Evolutionary conservation across 371 early-diverging fungal genomes (phyloP), one percentile per base, ranked within the genome.

Genomic region (Funneliformis caledonium): DNA sequence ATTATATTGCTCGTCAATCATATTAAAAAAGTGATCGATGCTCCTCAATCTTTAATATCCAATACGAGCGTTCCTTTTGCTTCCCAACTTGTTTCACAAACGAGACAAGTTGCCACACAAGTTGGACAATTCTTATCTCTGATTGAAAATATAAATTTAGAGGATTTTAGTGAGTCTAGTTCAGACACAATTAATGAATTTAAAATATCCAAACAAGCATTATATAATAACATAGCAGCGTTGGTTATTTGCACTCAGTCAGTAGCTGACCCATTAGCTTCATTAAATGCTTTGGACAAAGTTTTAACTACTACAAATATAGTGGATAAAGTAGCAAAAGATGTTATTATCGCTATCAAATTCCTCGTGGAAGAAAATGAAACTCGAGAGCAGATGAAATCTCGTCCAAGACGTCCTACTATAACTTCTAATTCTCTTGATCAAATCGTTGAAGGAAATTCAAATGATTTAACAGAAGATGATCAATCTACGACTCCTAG

Each of bases 171-270:
- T 84, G 79, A 86, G 73, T 78, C 83, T 82, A 76, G 83, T 79
- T 78, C 86, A 61, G 85, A 85, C 7, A 83, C 88, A 14, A 82
- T 88, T 16, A 87, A 90, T 48, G 89, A 91, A 22, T 93, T 91
- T 82, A 90, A 91, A 69, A 87, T 88, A 65, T 87, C 90, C 22
- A 92, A 94, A 77, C 91, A 93, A 76, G 81, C 87, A 9, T 82
- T 95, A 37, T 93, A 91, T 86, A 93, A 93, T 82, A 85, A 88
- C 14, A 87, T 94, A 43, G 92, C 93, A 0, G 85, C 88, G 22
- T 83, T 94, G 11, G 91, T 93, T 69, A 91, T 90, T 83, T 90
- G 90, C 8, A 90, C 91, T 9, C 92, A 92, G 64, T 83, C 86
- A 16, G 87, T 92, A 2, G 91, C 93, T 1, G 84, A 90, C 78